Evolutionary conservation across 306 rosid species (phyloP).

Genomic region (Sesbania bispinosa): DNA sequence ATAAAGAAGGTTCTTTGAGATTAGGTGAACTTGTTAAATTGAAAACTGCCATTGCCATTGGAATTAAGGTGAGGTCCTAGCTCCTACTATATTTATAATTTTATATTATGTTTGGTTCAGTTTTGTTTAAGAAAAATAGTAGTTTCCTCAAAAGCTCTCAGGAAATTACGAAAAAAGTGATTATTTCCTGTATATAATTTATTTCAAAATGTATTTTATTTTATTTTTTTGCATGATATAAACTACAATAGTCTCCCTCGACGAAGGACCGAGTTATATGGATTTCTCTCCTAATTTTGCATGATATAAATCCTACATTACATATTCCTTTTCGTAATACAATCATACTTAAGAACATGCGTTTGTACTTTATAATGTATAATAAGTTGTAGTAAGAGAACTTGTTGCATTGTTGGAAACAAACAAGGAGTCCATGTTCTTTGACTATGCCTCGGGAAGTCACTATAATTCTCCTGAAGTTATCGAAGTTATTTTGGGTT

Average conservation of each 20-base stretch:
- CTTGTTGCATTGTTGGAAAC: background rate
- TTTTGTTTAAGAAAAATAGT: background rate
- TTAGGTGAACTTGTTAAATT: constrained; percentile 68
- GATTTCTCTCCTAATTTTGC: background rate
- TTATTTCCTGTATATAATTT: background rate
- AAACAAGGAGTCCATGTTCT: background rate
- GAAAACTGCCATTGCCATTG: constrained; percentile 83
- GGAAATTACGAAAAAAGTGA: background rate
- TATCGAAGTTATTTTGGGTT: background rate
- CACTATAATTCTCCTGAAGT: background rate
- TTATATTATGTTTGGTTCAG: background rate
- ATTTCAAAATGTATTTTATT: background rate
- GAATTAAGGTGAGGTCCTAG: constrained; percentile 57
- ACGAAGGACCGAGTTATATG: background rate
- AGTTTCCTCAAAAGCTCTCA: background rate
- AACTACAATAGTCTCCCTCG: background rate
- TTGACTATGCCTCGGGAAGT: background rate
- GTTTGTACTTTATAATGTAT: background rate
- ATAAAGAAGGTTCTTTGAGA: constrained; percentile 63
- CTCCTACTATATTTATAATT: background rate
- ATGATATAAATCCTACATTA: background rate
- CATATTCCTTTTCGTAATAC: background rate
- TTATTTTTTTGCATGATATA: too few species aligned
- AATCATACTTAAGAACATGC: background rate
- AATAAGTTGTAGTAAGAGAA: background rate